These are phyloP conservation scores for Cavenderia fasciculata DNA, from an alignment of 78 protist species.

Conservation along the genomic window DNA sequence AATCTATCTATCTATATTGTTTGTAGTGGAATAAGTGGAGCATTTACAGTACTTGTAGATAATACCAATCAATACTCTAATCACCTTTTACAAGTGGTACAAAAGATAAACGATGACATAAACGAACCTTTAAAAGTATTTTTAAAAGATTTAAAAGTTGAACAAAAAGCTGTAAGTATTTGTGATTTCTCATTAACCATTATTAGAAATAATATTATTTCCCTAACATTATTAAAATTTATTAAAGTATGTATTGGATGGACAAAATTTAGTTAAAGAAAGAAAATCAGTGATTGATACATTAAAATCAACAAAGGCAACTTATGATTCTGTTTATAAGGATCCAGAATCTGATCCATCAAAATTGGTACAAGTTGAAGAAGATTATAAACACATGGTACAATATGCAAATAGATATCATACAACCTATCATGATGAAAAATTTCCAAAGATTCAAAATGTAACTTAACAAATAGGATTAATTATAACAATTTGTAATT, in stretches of 20 bases:
- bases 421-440: background rate
- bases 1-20: too few species aligned
- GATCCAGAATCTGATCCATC: slow-evolving; percentile 22
- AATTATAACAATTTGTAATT: background rate
- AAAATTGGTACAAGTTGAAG: slow-evolving; percentile 4
- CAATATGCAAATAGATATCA: slow-evolving; percentile 23
- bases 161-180: slow-evolving; percentile 38
- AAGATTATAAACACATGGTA: slow-evolving; percentile 16
- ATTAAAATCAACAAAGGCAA: background rate
- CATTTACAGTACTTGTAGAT: slow-evolving; percentile 39
- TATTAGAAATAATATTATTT: too few species aligned
- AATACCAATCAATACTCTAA: slow-evolving; percentile 13
- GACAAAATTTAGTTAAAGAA: slow-evolving; percentile 55
- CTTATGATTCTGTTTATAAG: slow-evolving; percentile 13
- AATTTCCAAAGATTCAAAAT: slow-evolving; percentile 62
- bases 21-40: slow-evolving; percentile 19
- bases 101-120: slow-evolving; percentile 35
- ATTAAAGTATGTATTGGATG: slow-evolving; percentile 37
- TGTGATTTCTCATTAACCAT: too few species aligned
- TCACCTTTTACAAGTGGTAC: background rate
- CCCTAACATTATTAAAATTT: too few species aligned
- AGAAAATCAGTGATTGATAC: slow-evolving; percentile 40
- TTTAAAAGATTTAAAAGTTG: slow-evolving; percentile 30
- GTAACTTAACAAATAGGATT: background rate
- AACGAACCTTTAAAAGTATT: slow-evolving; percentile 22